Conservation (phyloP, 2,329 filamentous ascomycete species). For the Sarocladiaceae sp. region DNA sequence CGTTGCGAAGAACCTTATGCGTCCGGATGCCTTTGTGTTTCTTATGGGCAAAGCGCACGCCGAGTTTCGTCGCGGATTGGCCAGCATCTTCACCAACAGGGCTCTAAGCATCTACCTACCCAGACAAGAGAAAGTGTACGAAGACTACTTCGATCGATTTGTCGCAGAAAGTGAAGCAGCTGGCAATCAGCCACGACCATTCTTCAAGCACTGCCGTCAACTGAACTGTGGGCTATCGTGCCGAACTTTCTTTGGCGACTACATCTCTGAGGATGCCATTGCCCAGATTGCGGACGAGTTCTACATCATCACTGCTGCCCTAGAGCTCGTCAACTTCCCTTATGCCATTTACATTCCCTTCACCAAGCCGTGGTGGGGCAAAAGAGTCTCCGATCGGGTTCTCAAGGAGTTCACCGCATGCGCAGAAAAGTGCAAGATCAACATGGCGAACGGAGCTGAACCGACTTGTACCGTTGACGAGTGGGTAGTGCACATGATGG, state of each 20-base stretch:
- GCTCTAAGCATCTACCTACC: conserved; percentile 69
- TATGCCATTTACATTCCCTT: conserved; percentile 65
- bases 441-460: conserved; percentile 65
- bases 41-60: conserved; percentile 71
- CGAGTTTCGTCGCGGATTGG: conserved; percentile 73
- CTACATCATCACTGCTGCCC: conserved; percentile 70
- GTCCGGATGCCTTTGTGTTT: conserved; percentile 74
- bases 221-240: conserved; percentile 76
- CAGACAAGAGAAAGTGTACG: conserved; percentile 68
- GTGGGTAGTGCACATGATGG: conserved; percentile 71
- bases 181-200: conserved; percentile 54
- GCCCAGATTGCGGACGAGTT: conserved; percentile 76
- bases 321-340: conserved; percentile 78
- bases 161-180: conserved; percentile 51
- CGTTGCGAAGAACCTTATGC: conserved; percentile 68
- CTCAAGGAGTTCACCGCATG: conserved; percentile 67
- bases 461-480: conserved; percentile 73
- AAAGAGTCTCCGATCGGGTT: conserved; percentile 69
- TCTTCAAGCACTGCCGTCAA: conserved; percentile 71
- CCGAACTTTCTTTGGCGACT: conserved; percentile 76
- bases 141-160: conserved; percentile 66
- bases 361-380: conserved; percentile 74
- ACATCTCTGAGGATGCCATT: conserved; percentile 67
- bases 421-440: conserved; percentile 65
- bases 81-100: conserved; percentile 68